A percentile compares a stretch with the other conserved stretches of the same genome.
phyloP scores from a whole-genome alignment of 306 rosid genomes.

The Macrotyloma uniflorum region DNA sequence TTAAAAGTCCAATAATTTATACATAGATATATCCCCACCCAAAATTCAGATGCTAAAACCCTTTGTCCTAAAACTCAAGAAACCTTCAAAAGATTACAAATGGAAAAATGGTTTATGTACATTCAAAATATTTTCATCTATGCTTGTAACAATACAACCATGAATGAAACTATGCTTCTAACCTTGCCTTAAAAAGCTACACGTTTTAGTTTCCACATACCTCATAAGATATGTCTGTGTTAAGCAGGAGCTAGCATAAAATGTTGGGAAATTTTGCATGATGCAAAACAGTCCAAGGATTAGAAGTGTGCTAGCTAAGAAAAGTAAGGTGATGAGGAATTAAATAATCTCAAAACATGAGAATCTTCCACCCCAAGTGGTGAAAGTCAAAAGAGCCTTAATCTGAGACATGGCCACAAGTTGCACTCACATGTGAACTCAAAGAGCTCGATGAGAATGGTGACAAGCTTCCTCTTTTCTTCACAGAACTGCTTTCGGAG shows the following conservation, averaged over 20 bases:
- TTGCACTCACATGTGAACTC: conserved; percentile 27
- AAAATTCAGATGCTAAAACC: conserved; percentile 17
- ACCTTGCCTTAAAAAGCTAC: conserved; percentile 33
- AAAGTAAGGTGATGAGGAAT: neutral
- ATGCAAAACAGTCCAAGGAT: conserved; percentile 33
- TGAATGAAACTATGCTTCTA: conserved; percentile 18
- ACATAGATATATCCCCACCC: conserved; percentile 7
- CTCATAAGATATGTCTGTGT: neutral
- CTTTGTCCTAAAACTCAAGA: conserved; percentile 8
- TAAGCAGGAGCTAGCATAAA: neutral
- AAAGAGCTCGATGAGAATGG: conserved; percentile 34
- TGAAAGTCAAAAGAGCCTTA: conserved; percentile 19
- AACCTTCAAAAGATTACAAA: neutral
- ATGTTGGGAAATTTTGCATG: neutral
- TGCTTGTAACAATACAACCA: conserved; percentile 27
- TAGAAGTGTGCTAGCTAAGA: conserved; percentile 29
- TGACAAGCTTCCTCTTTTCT: conserved; percentile 43
- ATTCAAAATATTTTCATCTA: too few species aligned
- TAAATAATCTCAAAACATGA: neutral
- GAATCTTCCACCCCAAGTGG: neutral
- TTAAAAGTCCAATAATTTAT: neutral
- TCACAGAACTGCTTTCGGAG: neutral
- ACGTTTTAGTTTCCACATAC: neutral
- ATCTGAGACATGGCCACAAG: conserved; percentile 50
- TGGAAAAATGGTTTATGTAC: too few species aligned